Conservation (phyloP, 345 rosid species). For the Physaria fendleri region DNA sequence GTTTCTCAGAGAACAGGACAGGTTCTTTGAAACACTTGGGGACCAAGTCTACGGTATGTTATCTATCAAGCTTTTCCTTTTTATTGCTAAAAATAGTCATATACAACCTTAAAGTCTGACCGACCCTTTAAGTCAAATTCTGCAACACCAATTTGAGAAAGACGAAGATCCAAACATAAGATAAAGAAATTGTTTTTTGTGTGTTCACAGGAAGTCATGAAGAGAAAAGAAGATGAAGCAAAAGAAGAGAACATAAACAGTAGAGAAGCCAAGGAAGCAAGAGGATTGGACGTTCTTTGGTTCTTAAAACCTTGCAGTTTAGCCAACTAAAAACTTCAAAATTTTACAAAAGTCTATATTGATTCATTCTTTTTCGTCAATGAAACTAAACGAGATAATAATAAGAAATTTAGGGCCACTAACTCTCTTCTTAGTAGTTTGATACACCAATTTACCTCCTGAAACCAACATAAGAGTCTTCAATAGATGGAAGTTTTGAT, state of each 20-base stretch:
- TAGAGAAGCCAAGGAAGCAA: slow-evolving; percentile 46
- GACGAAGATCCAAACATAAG: neutral
- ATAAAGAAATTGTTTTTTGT: neutral
- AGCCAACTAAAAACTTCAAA: slow-evolving; percentile 5
- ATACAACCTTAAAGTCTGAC: neutral
- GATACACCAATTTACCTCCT: too few species aligned
- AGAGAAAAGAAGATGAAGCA: slow-evolving; percentile 36
- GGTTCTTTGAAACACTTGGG: slow-evolving; percentile 32
- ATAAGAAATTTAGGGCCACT: too few species aligned
- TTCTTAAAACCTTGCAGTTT: slow-evolving; percentile 89
- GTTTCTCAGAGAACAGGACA: slow-evolving; percentile 59
- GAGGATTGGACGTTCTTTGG: slow-evolving; percentile 73
- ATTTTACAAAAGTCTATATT: neutral
- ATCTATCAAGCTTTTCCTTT: neutral
- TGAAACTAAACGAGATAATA: slow-evolving; percentile 18
- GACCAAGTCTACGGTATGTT: slow-evolving; percentile 56
- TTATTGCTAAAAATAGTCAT: neutral
- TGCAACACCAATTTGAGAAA: neutral
- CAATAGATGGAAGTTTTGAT: too few species aligned
- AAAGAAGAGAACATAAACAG: slow-evolving; percentile 31
- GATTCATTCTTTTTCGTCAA: slow-evolving; percentile 22
- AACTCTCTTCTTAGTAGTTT: too few species aligned
- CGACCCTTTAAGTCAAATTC: neutral
- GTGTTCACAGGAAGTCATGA: slow-evolving; percentile 47
- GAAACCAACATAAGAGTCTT: too few species aligned